A percentile compares a stretch with the other conserved stretches of the same genome.
Conservation (phyloP, 257 asterid genomes). For the Plectranthus barbatus region DNA sequence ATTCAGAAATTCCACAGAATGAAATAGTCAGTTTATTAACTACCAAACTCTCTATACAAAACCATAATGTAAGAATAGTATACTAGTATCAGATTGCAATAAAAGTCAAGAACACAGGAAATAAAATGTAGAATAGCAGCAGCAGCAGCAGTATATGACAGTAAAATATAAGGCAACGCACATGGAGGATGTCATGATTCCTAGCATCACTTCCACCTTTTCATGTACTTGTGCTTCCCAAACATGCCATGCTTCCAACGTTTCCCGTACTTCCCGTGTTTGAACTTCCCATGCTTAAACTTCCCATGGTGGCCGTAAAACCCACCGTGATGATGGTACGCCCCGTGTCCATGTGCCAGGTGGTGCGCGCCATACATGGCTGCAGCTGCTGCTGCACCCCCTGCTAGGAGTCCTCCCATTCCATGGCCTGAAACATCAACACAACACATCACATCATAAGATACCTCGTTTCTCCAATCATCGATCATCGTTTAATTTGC, state of each 20-base stretch:
- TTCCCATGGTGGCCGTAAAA: conserved; percentile 53
- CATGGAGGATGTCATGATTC: background rate
- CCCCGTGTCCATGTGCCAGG: conserved; percentile 65
- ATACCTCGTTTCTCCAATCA: background rate
- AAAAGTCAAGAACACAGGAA: background rate
- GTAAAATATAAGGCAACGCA: background rate
- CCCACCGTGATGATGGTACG: conserved; percentile 46
- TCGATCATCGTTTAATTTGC: too few species aligned
- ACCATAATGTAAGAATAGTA: background rate
- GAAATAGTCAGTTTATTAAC: background rate
- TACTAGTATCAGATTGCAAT: background rate
- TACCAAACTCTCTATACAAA: conserved; percentile 3
- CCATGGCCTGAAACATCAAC: conserved; percentile 43
- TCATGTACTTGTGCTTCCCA: conserved; percentile 49
- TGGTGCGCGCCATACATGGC: conserved; percentile 88
- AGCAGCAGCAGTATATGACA: background rate
- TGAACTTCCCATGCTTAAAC: conserved; percentile 71
- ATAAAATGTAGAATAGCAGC: background rate
- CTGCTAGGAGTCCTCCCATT: conserved; percentile 61
- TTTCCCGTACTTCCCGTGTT: conserved; percentile 62
- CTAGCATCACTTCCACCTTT: conserved; percentile 45
- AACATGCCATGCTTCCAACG: conserved; percentile 57
- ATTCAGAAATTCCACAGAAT: background rate
- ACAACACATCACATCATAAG: background rate
- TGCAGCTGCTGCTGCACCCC: conserved; percentile 86